phyloP scores from a whole-genome alignment of 805 yeast genomes.

The Priceomyces medius region DNA sequence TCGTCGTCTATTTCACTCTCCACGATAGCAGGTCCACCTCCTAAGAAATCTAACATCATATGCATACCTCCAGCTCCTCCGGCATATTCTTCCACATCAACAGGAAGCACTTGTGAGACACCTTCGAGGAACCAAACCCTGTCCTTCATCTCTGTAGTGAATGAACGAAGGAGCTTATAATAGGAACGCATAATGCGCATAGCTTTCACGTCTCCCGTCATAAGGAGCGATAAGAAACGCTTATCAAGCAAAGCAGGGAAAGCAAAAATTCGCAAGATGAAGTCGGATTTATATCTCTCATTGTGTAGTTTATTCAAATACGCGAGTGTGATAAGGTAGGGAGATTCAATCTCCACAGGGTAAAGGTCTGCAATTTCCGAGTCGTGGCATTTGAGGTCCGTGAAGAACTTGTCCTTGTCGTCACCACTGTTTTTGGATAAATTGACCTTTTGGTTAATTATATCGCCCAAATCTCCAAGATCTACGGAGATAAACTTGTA shows the following conservation, averaged over 20 bases:
- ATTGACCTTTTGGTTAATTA: slow-evolving; percentile 43
- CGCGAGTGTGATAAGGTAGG: slow-evolving; percentile 83
- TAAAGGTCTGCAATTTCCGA: slow-evolving; percentile 79
- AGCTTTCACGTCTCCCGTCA: slow-evolving; percentile 83
- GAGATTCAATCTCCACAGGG: slow-evolving; percentile 81
- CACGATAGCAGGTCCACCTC: slow-evolving; percentile 56
- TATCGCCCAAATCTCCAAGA: slow-evolving; percentile 83
- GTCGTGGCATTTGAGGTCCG: slow-evolving; percentile 79
- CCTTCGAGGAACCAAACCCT: slow-evolving; percentile 94
- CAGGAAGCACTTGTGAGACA: slow-evolving; percentile 82
- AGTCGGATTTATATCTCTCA: slow-evolving; percentile 82
- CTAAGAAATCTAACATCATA: slow-evolving; percentile 85
- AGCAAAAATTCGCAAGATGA: slow-evolving; percentile 82
- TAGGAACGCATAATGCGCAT: slow-evolving; percentile 90
- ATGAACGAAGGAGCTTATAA: slow-evolving; percentile 75
- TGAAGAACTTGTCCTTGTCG: slow-evolving; percentile 30
- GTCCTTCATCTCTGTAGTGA: slow-evolving; percentile 84
- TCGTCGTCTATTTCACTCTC: slow-evolving; percentile 40
- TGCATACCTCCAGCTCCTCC: slow-evolving; percentile 89
- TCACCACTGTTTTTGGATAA: slow-evolving; percentile 12
- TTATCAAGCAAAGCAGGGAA: slow-evolving; percentile 91
- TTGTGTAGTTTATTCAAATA: slow-evolving; percentile 79
- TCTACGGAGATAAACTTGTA: slow-evolving; percentile 67
- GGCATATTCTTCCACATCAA: slow-evolving; percentile 85
- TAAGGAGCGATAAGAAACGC: slow-evolving; percentile 69